Evolutionary conservation across 139 green algal genomes (phyloP).

Genomic region (Deuterostichococcus epilithicus): DNA sequence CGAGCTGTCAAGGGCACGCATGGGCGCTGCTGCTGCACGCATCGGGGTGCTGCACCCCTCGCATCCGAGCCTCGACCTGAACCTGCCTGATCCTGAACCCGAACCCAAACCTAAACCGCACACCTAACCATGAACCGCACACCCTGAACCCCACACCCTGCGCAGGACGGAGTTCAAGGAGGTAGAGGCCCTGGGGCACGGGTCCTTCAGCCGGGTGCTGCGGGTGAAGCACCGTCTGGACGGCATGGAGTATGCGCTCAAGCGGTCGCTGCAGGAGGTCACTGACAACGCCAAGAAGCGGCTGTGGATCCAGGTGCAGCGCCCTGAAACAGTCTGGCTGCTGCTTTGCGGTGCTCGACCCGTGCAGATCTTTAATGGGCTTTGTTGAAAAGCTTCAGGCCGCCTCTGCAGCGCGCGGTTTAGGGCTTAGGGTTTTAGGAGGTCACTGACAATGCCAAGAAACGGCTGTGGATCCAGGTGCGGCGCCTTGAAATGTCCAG

Average conservation of each 20-base stretch:
- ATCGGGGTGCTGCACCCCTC: background rate
- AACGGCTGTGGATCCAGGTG: background rate
- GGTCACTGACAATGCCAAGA: background rate
- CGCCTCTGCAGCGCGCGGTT: background rate
- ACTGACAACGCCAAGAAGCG: conserved; percentile 41
- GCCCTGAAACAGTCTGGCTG: background rate
- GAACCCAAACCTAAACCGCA: background rate
- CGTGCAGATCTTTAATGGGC: background rate
- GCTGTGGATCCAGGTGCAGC: conserved; percentile 54
- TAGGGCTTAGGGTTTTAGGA: background rate
- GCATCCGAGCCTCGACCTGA: background rate
- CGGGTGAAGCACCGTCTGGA: conserved; percentile 66
- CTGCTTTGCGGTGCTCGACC: background rate
- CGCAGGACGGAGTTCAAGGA: conserved; percentile 61
- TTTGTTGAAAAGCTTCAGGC: background rate
- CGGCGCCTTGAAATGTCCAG: no score
- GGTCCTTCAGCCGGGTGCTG: conserved; percentile 77
- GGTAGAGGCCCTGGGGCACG: conserved; percentile 58
- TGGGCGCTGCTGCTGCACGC: conserved; percentile 6
- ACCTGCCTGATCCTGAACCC: background rate
- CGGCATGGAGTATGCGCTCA: conserved; percentile 84
- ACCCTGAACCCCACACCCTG: background rate
- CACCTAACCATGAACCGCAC: background rate
- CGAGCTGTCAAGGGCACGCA: background rate
- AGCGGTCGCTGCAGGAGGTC: conserved; percentile 61